phyloP scores from a whole-genome alignment of 2,329 filamentous ascomycete genomes.

The Zopfia rhizophila region DNA sequence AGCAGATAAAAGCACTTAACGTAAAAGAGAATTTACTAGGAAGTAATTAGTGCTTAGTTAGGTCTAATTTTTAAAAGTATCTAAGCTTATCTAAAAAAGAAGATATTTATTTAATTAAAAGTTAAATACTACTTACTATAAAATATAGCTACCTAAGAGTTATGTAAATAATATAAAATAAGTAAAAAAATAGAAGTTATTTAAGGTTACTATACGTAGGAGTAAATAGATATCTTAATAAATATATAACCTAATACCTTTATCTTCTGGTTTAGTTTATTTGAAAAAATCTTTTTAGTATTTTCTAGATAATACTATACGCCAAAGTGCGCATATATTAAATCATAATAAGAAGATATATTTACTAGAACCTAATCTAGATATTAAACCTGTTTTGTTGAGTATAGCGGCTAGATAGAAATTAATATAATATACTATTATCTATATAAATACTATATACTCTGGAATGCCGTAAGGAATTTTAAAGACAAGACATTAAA shows the following conservation, averaged over 20 bases:
- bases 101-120: slow-evolving; percentile 9
- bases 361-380: slow-evolving; percentile 3
- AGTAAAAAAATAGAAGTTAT: slow-evolving; percentile 4
- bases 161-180: no score
- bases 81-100: slow-evolving; percentile 5
- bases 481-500: slow-evolving; percentile 7
- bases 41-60: slow-evolving; percentile 5
- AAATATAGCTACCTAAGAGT: no score
- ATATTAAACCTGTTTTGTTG: slow-evolving; percentile 2
- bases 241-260: background rate
- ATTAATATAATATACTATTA: slow-evolving; percentile 1
- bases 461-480: slow-evolving; percentile 7
- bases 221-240: slow-evolving; percentile 9
- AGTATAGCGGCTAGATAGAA: slow-evolving; percentile 5
- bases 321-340: slow-evolving; percentile 6
- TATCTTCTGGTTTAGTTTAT: no score
- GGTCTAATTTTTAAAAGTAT: slow-evolving; percentile 11
- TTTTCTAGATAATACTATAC: background rate
- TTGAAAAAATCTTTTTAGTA: no score
- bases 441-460: slow-evolving; percentile 2
- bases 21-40: slow-evolving; percentile 3
- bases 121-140: slow-evolving; percentile 1
- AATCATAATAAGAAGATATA: slow-evolving; percentile 5
- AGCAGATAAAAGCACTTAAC: slow-evolving; percentile 2
- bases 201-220: slow-evolving; percentile 7